phyloP scores from a whole-genome alignment of 1,284 basidiomycete genomes.

The Stereum hirsutum region DNA sequence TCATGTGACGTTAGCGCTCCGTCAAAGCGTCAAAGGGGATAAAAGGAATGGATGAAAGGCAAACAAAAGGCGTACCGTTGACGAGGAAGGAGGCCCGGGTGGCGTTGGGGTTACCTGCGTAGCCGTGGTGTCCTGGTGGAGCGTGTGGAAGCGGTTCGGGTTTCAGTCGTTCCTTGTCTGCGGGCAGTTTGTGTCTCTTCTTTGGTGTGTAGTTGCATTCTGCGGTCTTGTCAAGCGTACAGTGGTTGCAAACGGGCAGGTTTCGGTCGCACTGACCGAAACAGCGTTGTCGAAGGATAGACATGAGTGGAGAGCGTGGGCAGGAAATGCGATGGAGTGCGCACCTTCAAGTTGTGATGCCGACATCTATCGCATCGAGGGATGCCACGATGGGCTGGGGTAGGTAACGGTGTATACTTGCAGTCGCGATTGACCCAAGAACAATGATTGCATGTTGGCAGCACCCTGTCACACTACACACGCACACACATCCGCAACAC shows the following conservation, averaged over 20 bases:
- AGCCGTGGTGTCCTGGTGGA: conserved; percentile 38
- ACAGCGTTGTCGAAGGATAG: conserved; percentile 4
- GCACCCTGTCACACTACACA: conserved; percentile 55
- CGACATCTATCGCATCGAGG: conserved; percentile 65
- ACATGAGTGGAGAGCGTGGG: conserved; percentile 3
- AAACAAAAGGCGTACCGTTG: conserved; percentile 32
- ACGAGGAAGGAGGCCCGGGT: conserved; percentile 43
- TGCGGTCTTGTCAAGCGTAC: conserved; percentile 35
- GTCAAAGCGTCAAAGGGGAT: too few species aligned
- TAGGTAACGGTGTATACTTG: conserved; percentile 62
- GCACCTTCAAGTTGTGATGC: conserved; percentile 53
- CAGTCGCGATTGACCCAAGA: conserved; percentile 57
- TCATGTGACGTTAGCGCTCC: too few species aligned
- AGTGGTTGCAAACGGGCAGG: conserved; percentile 62
- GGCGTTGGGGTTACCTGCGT: too few species aligned
- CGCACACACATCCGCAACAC: neutral
- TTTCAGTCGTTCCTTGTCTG: conserved; percentile 32
- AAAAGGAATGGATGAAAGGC: too few species aligned
- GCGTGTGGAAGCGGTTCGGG: conserved; percentile 30
- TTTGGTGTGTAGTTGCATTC: conserved; percentile 64
- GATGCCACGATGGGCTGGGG: conserved; percentile 65
- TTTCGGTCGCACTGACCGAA: conserved; percentile 51
- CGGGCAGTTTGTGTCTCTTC: conserved; percentile 47
- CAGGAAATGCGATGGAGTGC: conserved; percentile 11
- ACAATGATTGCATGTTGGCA: conserved; percentile 65